These are phyloP conservation scores for Centrapalus pauciflorus DNA, from an alignment of 129 eudicot species.

Conservation along the genomic window DNA sequence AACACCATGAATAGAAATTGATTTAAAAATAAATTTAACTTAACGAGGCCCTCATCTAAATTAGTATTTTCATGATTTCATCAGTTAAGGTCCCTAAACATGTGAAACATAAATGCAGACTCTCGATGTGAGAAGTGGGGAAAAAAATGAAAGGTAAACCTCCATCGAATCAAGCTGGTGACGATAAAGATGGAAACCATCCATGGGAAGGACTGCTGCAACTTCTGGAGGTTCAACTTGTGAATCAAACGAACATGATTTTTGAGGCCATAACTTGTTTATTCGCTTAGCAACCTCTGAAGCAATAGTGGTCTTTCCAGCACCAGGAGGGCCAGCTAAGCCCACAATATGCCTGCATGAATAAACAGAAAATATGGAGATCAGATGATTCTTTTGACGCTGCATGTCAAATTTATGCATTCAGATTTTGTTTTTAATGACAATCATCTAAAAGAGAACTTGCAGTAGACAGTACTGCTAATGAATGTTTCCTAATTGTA, in stretches of 20 bases:
- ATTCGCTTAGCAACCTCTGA: conserved; percentile 66
- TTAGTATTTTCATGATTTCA: not conserved
- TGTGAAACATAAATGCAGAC: not conserved
- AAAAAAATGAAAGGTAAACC: conserved; percentile 35
- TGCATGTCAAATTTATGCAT: not conserved
- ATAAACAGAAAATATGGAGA: conserved; percentile 6
- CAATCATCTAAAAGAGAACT: not conserved
- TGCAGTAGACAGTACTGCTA: not conserved
- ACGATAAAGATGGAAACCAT: conserved; percentile 93
- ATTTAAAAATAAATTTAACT: not conserved
- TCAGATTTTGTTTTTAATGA: not conserved
- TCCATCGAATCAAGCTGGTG: conserved; percentile 84
- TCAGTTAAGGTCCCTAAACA: conserved; percentile 3
- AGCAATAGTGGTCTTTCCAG: conserved; percentile 96
- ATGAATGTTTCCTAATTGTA: not conserved
- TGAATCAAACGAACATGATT: conserved; percentile 56
- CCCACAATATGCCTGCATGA: conserved; percentile 85
- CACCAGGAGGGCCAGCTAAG: conserved; percentile 97
- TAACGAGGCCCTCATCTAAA: not conserved
- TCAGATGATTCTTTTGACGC: conserved; percentile 3
- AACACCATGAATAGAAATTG: not conserved
- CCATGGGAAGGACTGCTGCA: conserved; percentile 88
- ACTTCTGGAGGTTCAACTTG: conserved; percentile 70
- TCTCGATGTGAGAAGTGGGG: not conserved
- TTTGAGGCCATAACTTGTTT: conserved; percentile 78